Conservation (phyloP, 2,329 filamentous ascomycete species). For the Claviceps pusilla region DNA sequence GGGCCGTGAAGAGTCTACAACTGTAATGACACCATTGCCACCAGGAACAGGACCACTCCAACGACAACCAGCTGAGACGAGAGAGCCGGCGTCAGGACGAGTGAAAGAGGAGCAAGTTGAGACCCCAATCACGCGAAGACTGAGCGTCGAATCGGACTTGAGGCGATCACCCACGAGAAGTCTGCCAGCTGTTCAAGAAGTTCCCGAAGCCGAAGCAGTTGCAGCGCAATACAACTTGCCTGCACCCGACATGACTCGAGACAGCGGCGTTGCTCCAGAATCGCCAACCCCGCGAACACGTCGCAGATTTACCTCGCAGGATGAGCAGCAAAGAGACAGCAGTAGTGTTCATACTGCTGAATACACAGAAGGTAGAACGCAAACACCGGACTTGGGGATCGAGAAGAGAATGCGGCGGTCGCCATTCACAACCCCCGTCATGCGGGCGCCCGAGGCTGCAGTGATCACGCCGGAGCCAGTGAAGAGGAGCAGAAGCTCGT, state of each 20-base stretch:
- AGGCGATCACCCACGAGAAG: slow-evolving; percentile 27
- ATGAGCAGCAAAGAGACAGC: slow-evolving; percentile 35
- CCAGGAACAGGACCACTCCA: slow-evolving; percentile 13
- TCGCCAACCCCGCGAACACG: slow-evolving; percentile 27
- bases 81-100: slow-evolving; percentile 16
- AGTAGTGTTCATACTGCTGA: slow-evolving; percentile 41
- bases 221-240: slow-evolving; percentile 9
- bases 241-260: slow-evolving; percentile 23
- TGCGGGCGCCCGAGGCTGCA: slow-evolving; percentile 24
- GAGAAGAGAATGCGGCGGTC: slow-evolving; percentile 18
- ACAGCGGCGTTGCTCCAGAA: slow-evolving; percentile 21
- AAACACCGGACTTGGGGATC: slow-evolving; percentile 15
- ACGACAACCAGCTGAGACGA: slow-evolving; percentile 16
- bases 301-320: slow-evolving; percentile 18
- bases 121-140: slow-evolving; percentile 10
- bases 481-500: slow-evolving; percentile 18
- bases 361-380: slow-evolving; percentile 20
- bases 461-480: slow-evolving; percentile 29
- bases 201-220: slow-evolving; percentile 29
- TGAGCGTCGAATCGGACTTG: slow-evolving; percentile 21
- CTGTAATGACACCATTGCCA: slow-evolving; percentile 7
- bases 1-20: slow-evolving; percentile 14
- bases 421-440: slow-evolving; percentile 22
- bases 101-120: slow-evolving; percentile 17
- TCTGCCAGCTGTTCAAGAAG: slow-evolving; percentile 38